Base-by-base conservation (phyloP, 2,329 filamentous ascomycete species). In the Pleomassaria siparia region DNA sequence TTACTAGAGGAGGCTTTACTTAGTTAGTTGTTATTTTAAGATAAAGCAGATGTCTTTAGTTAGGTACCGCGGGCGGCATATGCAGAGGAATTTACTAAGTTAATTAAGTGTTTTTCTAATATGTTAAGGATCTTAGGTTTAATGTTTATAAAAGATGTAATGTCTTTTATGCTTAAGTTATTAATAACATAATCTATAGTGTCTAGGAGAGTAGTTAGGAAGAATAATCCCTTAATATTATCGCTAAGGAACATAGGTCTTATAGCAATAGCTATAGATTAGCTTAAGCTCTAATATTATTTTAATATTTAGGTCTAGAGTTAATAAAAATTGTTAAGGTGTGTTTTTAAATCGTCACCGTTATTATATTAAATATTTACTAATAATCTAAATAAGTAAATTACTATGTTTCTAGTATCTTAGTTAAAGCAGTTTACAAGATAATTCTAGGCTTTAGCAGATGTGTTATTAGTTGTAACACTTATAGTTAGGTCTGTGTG, bases 141-240 rank as follows among this genome's bases (percentile, higher is more conserved):
- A 8, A 28, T 28, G 25, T 7, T 8, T 8, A 12, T 12, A 12
- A 28, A 28, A 7, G 25, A 22, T 20, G 43, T 49, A 12, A 49
- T 2, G 22, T 47, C 22, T 6, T 28, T 24, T 2, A 35, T 42
- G 22, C 16, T 37, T 13, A 53, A 20, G 40, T 53, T 53, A 21
- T 53, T 25, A 18, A 53, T 46, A n/a, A 52, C 25, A 30, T 29
- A 39, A 26, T 49, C 47, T 35, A 53, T 53, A 9, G 44, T 49
- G 24, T 48, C 44, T 18, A 36, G 47, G n/a, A 53, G 22, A 6
- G 47, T 53, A n/a, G 44, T 29, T 16, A 53, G 41, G 37, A 53
- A 53, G 44, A 53, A 53, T 2, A 26, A 50, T n/a, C 44, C 47
- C 32, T 53, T 53, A n/a, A 50, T 44, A 18, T 53, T 30, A 37